These are phyloP conservation scores for Rhodomyrtus psidioides DNA, from an alignment of 441 rosid genomes.

Conservation along the genomic window DNA sequence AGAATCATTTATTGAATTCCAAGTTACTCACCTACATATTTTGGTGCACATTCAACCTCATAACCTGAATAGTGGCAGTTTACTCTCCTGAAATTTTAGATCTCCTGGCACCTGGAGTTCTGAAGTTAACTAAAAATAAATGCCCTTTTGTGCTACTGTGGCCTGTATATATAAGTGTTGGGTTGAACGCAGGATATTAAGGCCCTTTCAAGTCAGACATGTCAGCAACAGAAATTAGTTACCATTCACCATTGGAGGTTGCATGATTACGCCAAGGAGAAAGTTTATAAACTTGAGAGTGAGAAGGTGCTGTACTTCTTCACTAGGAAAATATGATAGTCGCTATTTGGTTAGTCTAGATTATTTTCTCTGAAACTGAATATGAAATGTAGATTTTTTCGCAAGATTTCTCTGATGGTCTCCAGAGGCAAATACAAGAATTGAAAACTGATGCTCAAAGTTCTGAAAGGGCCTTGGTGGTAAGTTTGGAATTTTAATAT, in stretches of 20 bases:
- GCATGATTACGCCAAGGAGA: conserved; percentile 31
- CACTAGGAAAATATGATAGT: not conserved
- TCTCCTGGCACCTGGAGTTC: not conserved
- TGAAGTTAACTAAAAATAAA: not conserved
- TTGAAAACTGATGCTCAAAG: conserved; percentile 35
- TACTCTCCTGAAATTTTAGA: not conserved
- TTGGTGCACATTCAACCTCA: not conserved
- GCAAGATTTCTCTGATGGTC: conserved; percentile 32
- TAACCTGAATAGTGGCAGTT: not conserved
- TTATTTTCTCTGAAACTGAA: not conserved
- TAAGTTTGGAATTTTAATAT: conserved; percentile 15
- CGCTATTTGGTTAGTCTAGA: not conserved
- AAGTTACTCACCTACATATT: not conserved
- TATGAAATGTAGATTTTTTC: conserved; percentile 34
- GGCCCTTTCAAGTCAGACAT: conserved; percentile 28
- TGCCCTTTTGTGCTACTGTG: not conserved
- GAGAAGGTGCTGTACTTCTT: conserved; percentile 48
- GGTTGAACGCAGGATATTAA: conserved; percentile 52
- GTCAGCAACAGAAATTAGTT: conserved; percentile 41
- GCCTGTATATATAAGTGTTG: not conserved
- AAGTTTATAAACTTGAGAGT: conserved; percentile 41
- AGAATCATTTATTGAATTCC: not conserved
- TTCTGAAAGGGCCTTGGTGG: conserved; percentile 37
- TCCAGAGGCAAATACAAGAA: conserved; percentile 46
- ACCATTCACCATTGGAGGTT: conserved; percentile 31